Conservation (phyloP, 495 filamentous ascomycete species). For the Jackrogersella minutella region DNA sequence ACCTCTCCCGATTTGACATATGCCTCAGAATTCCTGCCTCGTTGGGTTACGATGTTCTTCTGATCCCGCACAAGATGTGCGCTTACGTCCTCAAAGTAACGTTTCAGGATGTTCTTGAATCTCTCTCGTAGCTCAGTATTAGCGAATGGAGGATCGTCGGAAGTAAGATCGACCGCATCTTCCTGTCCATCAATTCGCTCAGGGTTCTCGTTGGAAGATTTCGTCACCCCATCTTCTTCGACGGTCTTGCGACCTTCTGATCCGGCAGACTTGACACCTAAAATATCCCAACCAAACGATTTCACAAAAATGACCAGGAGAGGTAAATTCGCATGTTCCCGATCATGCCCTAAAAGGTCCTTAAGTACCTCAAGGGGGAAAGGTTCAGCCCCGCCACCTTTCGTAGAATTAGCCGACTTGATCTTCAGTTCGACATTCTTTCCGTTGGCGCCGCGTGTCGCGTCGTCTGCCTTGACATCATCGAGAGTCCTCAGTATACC, state of each 20-base stretch:
- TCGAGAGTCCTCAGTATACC: slow-evolving; percentile 86
- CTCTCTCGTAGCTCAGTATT: slow-evolving; percentile 80
- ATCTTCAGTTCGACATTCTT: slow-evolving; percentile 64
- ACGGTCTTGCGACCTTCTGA: slow-evolving; percentile 83
- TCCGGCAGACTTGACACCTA: slow-evolving; percentile 75
- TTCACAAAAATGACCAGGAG: slow-evolving; percentile 95
- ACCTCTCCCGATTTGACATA: slow-evolving; percentile 99
- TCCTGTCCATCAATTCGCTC: slow-evolving; percentile 53
- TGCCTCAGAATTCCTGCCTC: slow-evolving; percentile 93
- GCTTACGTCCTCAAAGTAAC: slow-evolving; percentile 95
- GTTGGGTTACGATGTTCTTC: slow-evolving; percentile 80
- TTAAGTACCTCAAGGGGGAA: slow-evolving; percentile 97
- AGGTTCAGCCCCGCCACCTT: slow-evolving; percentile 74
- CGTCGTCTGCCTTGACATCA: slow-evolving; percentile 89
- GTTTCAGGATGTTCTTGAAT: slow-evolving; percentile 85
- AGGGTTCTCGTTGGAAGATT: slow-evolving; percentile 54
- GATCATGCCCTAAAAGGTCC: slow-evolving; percentile 91
- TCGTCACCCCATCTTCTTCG: slow-evolving; percentile 82
- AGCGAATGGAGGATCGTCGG: slow-evolving; percentile 75
- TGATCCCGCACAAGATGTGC: slow-evolving; percentile 88
- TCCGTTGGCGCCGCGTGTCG: slow-evolving; percentile 63
- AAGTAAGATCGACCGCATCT: slow-evolving; percentile 43
- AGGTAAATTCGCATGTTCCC: slow-evolving; percentile 89
- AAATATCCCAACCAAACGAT: slow-evolving; percentile 92
- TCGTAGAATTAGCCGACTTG: slow-evolving; percentile 53